These are phyloP conservation scores for Citeromyces matritensis DNA, from an alignment of 805 yeast genomes.

Conservation along the genomic window DNA sequence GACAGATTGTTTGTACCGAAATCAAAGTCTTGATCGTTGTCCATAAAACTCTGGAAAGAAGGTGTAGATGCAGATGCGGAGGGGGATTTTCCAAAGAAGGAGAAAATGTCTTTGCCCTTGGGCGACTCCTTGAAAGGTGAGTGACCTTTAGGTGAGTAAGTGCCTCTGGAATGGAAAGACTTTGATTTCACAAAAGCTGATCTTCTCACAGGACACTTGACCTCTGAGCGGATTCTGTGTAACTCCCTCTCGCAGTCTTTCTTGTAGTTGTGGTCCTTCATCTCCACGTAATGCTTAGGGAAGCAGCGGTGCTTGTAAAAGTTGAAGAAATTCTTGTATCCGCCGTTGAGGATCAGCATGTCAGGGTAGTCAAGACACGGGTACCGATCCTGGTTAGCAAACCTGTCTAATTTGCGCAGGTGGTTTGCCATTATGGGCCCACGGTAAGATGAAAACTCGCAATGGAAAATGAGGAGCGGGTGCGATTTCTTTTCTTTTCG, in stretches of 20 bases:
- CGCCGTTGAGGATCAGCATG: constrained; percentile 79
- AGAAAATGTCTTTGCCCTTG: no score
- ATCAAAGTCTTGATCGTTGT: background rate
- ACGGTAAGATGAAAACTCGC: constrained; percentile 85
- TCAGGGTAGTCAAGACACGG: constrained; percentile 83
- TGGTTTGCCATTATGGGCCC: constrained; percentile 92
- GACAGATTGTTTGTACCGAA: background rate
- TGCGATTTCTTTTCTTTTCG: constrained; percentile 15
- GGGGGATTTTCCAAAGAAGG: no score
- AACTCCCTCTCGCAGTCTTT: constrained; percentile 26
- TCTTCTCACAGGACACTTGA: constrained; percentile 7
- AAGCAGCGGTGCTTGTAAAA: constrained; percentile 40
- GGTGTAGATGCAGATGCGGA: no score
- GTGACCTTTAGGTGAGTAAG: no score
- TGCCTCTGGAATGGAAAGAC: constrained; percentile 12
- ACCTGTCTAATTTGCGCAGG: constrained; percentile 72
- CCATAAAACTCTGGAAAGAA: no score
- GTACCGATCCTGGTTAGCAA: constrained; percentile 54
- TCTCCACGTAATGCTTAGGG: constrained; percentile 73
- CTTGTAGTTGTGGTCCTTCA: constrained; percentile 52
- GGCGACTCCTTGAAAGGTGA: no score
- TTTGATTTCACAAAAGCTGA: constrained; percentile 17
- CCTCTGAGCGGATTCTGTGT: constrained; percentile 19
- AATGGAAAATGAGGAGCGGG: constrained; percentile 79
- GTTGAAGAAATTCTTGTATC: constrained; percentile 69